phyloP scores from a whole-genome alignment of 1,284 basidiomycete genomes.

The Melampsora abietis-canadensis region DNA sequence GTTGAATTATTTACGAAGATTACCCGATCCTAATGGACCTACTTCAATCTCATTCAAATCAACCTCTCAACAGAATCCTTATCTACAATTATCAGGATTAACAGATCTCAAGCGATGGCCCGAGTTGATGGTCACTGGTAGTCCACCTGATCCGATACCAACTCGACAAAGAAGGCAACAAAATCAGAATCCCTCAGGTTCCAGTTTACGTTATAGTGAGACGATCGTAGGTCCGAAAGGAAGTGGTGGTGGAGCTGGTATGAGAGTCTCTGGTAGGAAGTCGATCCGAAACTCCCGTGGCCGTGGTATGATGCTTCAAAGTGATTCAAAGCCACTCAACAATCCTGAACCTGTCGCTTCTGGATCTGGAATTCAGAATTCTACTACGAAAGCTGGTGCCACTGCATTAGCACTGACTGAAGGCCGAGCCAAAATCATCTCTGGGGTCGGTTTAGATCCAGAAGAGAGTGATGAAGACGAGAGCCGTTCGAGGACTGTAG shows the following conservation, averaged over 20 bases:
- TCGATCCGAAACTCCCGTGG: slow-evolving; percentile 7
- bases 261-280: slow-evolving; percentile 63
- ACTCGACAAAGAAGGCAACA: slow-evolving; percentile 31
- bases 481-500: background rate
- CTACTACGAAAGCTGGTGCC: background rate
- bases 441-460: slow-evolving; percentile 6
- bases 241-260: slow-evolving; percentile 63
- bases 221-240: slow-evolving; percentile 71
- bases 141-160: slow-evolving; percentile 60
- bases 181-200: slow-evolving; percentile 54
- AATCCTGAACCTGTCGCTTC: slow-evolving; percentile 1
- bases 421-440: slow-evolving; percentile 1
- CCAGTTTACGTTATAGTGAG: slow-evolving; percentile 71
- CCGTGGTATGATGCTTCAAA: background rate
- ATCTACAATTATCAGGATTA: slow-evolving; percentile 71
- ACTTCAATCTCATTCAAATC: slow-evolving; percentile 68
- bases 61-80: slow-evolving; percentile 70
- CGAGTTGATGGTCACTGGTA: slow-evolving; percentile 67
- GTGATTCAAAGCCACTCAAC: background rate
- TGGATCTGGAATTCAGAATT: background rate
- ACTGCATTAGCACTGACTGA: slow-evolving; percentile 11
- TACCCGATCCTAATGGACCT: slow-evolving; percentile 76
- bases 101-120: slow-evolving; percentile 77
- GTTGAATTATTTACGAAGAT: slow-evolving; percentile 77
- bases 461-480: slow-evolving; percentile 24